These are phyloP conservation scores for Rhipidocladum racemiflorum DNA, from an alignment of 176 grass and related monocot genomes.

Conservation along the genomic window DNA sequence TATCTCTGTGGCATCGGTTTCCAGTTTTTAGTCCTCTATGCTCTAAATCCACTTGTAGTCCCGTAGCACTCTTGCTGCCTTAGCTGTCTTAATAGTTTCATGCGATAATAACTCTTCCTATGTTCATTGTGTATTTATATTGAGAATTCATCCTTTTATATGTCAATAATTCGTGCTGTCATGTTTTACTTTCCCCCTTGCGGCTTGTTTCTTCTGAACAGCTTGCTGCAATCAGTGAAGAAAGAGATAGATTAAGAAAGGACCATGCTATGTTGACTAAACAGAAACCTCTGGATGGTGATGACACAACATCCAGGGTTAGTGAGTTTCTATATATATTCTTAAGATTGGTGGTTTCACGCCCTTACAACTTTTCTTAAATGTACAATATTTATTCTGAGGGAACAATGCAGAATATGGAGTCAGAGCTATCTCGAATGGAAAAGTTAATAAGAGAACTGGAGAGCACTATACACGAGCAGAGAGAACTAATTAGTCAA, in stretches of 20 bases:
- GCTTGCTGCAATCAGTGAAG: slow-evolving; percentile 81
- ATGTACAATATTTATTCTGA: not conserved
- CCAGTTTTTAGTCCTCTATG: not conserved
- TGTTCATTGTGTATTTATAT: slow-evolving; percentile 18
- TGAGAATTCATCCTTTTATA: not conserved
- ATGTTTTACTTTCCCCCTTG: slow-evolving; percentile 27
- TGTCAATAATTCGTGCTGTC: not conserved
- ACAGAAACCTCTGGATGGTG: slow-evolving; percentile 39
- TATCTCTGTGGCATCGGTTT: not conserved
- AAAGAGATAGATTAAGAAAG: slow-evolving; percentile 76
- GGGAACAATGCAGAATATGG: slow-evolving; percentile 50
- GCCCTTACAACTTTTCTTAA: slow-evolving; percentile 3
- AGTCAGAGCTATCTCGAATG: slow-evolving; percentile 58
- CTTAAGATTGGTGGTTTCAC: slow-evolving; percentile 15
- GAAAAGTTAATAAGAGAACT: slow-evolving; percentile 69
- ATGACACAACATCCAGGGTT: slow-evolving; percentile 60
- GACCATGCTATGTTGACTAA: slow-evolving; percentile 40
- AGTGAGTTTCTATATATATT: not conserved
- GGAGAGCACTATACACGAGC: slow-evolving; percentile 58
- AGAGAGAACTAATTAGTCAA: slow-evolving; percentile 65
- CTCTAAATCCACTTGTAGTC: not conserved
- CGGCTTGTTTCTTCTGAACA: slow-evolving; percentile 46
- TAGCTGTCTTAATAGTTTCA: not conserved
- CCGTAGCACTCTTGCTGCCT: not conserved
- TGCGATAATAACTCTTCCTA: not conserved